These are phyloP conservation scores for Aspergillus hiratsukae DNA, from an alignment of 2,329 filamentous ascomycete species.

Conservation along the genomic window DNA sequence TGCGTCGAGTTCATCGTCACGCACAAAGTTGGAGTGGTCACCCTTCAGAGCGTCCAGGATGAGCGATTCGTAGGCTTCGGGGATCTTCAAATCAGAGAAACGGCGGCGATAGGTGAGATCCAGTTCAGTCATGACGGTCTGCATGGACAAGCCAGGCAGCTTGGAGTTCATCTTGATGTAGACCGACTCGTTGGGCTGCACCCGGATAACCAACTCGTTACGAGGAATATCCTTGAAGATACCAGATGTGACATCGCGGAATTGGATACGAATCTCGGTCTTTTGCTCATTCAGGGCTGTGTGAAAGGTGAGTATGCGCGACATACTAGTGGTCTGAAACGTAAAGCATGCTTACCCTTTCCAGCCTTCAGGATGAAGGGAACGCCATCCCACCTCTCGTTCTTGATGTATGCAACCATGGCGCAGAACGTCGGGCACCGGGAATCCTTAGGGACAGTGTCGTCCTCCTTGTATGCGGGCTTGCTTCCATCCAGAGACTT, in stretches of 20 bases:
- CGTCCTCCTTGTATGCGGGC: conserved; percentile 97
- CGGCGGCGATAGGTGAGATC: conserved; percentile 96
- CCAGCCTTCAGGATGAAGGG: conserved; percentile 99
- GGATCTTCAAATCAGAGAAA: conserved; percentile 99
- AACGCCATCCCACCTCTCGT: conserved; percentile 98
- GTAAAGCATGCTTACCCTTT: conserved; percentile 53
- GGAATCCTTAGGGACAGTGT: conserved; percentile 95
- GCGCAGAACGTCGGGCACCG: conserved; percentile 98
- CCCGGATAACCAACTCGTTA: conserved; percentile 98
- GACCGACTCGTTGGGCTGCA: conserved; percentile 98
- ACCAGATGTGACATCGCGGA: conserved; percentile 98
- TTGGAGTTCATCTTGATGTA: conserved; percentile 99
- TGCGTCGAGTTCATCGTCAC: conserved; percentile 93
- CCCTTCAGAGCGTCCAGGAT: conserved; percentile 97
- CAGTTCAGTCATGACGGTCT: conserved; percentile 97
- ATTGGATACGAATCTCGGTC: conserved; percentile 98
- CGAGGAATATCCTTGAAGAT: conserved; percentile 99
- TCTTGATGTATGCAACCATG: conserved; percentile 97
- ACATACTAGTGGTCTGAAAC: background rate
- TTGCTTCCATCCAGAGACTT: conserved; percentile 94
- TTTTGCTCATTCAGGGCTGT: conserved; percentile 95
- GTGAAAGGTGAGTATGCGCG: conserved; percentile 14
- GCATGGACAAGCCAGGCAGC: conserved; percentile 96
- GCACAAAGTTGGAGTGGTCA: conserved; percentile 98
- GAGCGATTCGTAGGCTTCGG: conserved; percentile 96